Evolutionary conservation across 2,329 filamentous ascomycete genomes (phyloP), one percentile per base, ranked within the genome.

Genomic region (Diaporthe sp.): DNA sequence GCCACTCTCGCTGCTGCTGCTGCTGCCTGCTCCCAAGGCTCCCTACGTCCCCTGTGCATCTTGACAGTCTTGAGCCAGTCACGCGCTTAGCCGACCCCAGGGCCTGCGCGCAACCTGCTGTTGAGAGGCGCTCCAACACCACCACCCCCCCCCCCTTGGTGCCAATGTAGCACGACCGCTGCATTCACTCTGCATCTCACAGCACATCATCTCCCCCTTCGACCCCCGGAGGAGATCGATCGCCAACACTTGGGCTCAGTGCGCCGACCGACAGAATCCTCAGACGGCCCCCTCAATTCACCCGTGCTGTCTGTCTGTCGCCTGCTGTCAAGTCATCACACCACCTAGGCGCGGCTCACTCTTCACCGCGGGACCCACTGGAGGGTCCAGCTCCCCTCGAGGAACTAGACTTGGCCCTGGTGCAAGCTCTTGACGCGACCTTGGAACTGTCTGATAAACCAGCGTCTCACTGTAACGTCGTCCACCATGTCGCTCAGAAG

Each of bases 401-500:
- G 28, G 47, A 31, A 15, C 22, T 22, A 6, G 44, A 20, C 25
- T 42, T 25, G 15, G 17, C 37, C 58, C 31, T 49, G 39, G 51
- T 49, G 49, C 28, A 22, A 71, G 53, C 58, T 47, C 25, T 47
- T 65, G 55, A 65, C 58, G 60, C 68, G 44, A 37, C 70, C 49
- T 63, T 42, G n/a, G 34, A 63, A 51, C 55, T 44, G 44, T 20
- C 61, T 34, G 53, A 72, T 67, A 28, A n/a, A 34, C 70, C 51
- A 73, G 72, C 74, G 72, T 73, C 65, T 55, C 39, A 28, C 61
- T 55, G 37, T 71, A 61, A 71, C 65, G 37, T 58, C 55, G 39
- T 72, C 74, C 74, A 78, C 76, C 67, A 78, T 78, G 77, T 72
- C 72, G 76, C 72, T 75, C 42, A 73, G 31, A 74, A 77, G 60